Base-by-base conservation (phyloP, 306 rosid species). In the Gastrolobium bilobum region DNA sequence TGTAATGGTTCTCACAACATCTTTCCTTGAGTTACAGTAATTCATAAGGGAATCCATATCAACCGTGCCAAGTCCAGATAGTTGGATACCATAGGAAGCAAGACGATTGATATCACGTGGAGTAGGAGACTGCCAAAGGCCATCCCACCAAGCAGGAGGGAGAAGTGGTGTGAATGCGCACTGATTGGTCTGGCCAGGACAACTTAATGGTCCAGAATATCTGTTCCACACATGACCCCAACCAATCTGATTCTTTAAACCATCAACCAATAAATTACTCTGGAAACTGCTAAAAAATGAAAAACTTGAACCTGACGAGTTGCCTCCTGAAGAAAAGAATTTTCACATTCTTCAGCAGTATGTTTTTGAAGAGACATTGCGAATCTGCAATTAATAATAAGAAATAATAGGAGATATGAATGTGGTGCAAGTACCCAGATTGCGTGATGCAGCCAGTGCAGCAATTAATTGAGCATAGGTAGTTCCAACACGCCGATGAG, bases 211-310 rank as follows among this genome's bases (percentile, higher is more conserved):
- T 52, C 99, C 99, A 2, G 95, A 92, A 79, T 84, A 94, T 82
- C 99, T 85, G 90, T 92, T 94, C 99, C 99, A 94, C 6, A 87
- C 94, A 82, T 94, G 99, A 34, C 99, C 99, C 99, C 99, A 94
- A 50, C 99, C 99, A 46, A 92, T 81, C 81, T 94, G 99, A 64
- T 89, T 87, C 86, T 87, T 91, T 31, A 94, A 78, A 66, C 99
- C 99, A 1, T 89, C 90, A 20, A 76, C 82, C 82, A 94, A 81
- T 78, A 92, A 75, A 73, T 89, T 90, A 70, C 97, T 59, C 47
- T 94, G 99, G 86, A 91, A 92, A 82, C 97, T 94, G 88, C 97
- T 92, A 13, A 88, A 83, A 84, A 92, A 91, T 40, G 87, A 52
- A 87, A 92, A 92, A 15, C 80, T 85, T 31, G 92, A 78, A 64